A percentile compares a stretch with the other conserved stretches of the same genome.
Evolutionary conservation across 192 early-diverging fungal species (phyloP).

Genomic region (Kickxella alabastrina): DNA sequence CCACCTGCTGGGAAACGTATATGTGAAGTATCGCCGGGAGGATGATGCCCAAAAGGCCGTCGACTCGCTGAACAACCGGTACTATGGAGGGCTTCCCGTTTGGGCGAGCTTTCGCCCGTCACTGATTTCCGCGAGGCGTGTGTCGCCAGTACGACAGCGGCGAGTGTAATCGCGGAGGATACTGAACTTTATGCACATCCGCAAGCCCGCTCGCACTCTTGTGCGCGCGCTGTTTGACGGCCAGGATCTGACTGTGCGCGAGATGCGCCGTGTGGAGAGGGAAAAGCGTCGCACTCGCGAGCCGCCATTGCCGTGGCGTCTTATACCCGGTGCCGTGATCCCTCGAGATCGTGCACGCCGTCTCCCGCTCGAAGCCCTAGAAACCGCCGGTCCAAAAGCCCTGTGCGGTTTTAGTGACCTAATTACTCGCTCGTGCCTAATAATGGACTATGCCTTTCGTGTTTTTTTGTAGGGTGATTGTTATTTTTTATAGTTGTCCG

Average conservation of each 20-base stretch:
- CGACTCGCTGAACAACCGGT: constrained; percentile 88
- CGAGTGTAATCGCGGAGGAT: constrained; percentile 92
- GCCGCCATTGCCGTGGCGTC: too few species aligned
- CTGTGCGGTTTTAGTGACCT: constrained; percentile 10
- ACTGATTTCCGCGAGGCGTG: constrained; percentile 98
- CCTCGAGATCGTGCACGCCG: constrained; percentile 29
- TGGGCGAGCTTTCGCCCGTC: constrained; percentile 97
- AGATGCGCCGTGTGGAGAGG: constrained; percentile 51
- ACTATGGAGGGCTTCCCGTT: constrained; percentile 89
- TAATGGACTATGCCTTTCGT: too few species aligned
- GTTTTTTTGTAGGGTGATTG: neutral
- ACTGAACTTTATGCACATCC: constrained; percentile 99
- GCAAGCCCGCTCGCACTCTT: constrained; percentile 72
- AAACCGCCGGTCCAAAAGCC: constrained; percentile 29
- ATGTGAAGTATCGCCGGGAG: constrained; percentile 85
- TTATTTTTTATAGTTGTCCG: neutral
- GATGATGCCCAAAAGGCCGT: constrained; percentile 92
- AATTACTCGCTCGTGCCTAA: too few species aligned
- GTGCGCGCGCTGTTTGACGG: constrained; percentile 79
- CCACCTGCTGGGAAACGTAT: constrained; percentile 97
- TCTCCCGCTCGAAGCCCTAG: constrained; percentile 39
- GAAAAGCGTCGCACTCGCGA: constrained; percentile 27
- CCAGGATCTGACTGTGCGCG: constrained; percentile 57
- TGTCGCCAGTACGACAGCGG: constrained; percentile 94
- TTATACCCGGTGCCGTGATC: constrained; percentile 5